Conservation (phyloP, 1,139 yeast genomes). For the Protomyces gravidus region DNA sequence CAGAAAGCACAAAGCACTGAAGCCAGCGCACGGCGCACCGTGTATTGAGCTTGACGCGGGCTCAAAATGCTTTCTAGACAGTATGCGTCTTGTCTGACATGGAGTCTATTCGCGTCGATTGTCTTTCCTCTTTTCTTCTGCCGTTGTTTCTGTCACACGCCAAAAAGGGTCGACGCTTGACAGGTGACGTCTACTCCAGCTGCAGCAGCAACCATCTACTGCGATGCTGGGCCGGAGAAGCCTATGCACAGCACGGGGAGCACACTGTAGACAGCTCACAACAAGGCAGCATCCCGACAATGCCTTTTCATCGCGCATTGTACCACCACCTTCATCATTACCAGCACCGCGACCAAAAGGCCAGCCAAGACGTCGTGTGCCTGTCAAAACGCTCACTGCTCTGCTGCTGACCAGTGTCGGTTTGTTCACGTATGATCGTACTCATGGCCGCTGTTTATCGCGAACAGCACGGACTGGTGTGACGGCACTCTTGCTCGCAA, state of each 20-base stretch:
- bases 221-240: too few relatives aligned
- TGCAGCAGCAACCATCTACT: too few relatives aligned
- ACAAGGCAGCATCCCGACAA: not conserved
- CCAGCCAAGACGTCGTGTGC: slow-evolving; percentile 6
- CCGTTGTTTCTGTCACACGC: too few relatives aligned
- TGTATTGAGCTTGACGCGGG: too few relatives aligned
- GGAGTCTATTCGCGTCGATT: too few relatives aligned
- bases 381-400: slow-evolving; percentile 10
- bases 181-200: too few relatives aligned
- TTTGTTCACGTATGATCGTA: slow-evolving; percentile 9
- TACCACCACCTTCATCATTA: slow-evolving; percentile 17
- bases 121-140: too few relatives aligned
- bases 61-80: too few relatives aligned
- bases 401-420: not conserved
- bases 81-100: too few relatives aligned
- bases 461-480: slow-evolving; percentile 54
- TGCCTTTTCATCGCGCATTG: slow-evolving; percentile 17
- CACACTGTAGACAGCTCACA: not conserved
- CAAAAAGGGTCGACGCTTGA: too few relatives aligned
- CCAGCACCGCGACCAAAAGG: slow-evolving; percentile 7
- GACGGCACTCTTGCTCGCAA: slow-evolving; percentile 52
- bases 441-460: slow-evolving; percentile 42
- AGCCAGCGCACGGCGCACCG: too few relatives aligned
- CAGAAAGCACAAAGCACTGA: too few relatives aligned
- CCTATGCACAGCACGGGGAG: not conserved